These are phyloP conservation scores for Botrytis byssoidea DNA, from an alignment of 2,329 filamentous ascomycete genomes.

Conservation along the genomic window DNA sequence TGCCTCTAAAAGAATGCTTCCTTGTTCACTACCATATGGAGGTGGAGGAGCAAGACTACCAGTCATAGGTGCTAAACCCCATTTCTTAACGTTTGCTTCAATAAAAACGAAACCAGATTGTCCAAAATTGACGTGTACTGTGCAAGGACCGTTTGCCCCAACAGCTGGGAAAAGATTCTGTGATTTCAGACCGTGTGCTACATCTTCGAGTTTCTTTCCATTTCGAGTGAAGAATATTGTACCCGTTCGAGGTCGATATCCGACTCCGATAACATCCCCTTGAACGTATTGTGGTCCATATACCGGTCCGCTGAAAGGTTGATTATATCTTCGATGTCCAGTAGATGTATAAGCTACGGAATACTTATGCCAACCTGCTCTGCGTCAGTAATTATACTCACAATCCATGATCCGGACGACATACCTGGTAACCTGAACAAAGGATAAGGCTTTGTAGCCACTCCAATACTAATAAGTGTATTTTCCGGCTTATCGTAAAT, in stretches of 20 bases:
- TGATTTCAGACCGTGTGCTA: slow-evolving; percentile 85
- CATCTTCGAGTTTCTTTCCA: slow-evolving; percentile 94
- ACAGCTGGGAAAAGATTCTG: slow-evolving; percentile 98
- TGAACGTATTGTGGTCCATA: slow-evolving; percentile 87
- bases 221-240: slow-evolving; percentile 98
- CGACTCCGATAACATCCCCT: slow-evolving; percentile 93
- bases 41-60: slow-evolving; percentile 92
- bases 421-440: slow-evolving; percentile 89
- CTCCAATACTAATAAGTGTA: slow-evolving; percentile 84
- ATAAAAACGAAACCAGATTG: slow-evolving; percentile 99
- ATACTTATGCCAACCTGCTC: slow-evolving; percentile 80
- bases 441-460: slow-evolving; percentile 96
- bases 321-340: slow-evolving; percentile 84
- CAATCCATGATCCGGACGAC: slow-evolving; percentile 34
- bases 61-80: slow-evolving; percentile 94
- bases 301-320: slow-evolving; percentile 76
- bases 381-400: slow-evolving; percentile 3
- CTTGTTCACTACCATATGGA: slow-evolving; percentile 94
- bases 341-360: slow-evolving; percentile 90
- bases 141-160: slow-evolving; percentile 91
- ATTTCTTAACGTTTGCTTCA: slow-evolving; percentile 99
- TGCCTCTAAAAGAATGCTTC: slow-evolving; percentile 89
- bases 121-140: slow-evolving; percentile 94
- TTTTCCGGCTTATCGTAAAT: slow-evolving; percentile 95
- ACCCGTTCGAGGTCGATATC: slow-evolving; percentile 90